Conservation (phyloP, 2,329 filamentous ascomycete genomes). For the Aspergillus pseudoterreus region DNA sequence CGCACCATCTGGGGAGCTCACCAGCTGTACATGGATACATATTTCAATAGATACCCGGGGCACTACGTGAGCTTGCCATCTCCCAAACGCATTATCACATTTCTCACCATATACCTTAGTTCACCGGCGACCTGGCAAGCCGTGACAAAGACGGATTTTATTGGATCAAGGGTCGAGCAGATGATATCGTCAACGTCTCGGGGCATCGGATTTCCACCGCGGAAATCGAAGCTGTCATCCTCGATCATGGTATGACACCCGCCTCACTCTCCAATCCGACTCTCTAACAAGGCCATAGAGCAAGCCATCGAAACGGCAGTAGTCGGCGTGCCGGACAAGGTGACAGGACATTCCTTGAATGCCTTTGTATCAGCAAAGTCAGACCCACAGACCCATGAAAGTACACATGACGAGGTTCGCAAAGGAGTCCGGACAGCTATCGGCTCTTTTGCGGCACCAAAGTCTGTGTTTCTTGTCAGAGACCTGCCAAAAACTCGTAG, state of each 20-base stretch:
- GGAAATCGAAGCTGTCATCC: slow-evolving; percentile 92
- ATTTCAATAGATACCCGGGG: slow-evolving; percentile 85
- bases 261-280: no score
- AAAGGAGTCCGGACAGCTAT: slow-evolving; percentile 65
- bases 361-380: slow-evolving; percentile 63
- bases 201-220: slow-evolving; percentile 90
- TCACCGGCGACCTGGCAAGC: slow-evolving; percentile 70
- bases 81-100: no score
- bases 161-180: slow-evolving; percentile 94
- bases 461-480: slow-evolving; percentile 80
- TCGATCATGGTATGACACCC: slow-evolving; percentile 62
- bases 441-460: slow-evolving; percentile 88
- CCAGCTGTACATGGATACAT: slow-evolving; percentile 95
- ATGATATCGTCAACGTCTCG: slow-evolving; percentile 93
- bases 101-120: slow-evolving; percentile 17
- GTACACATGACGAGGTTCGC: slow-evolving; percentile 32
- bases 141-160: slow-evolving; percentile 95
- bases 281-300: slow-evolving; percentile 12
- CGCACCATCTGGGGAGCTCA: slow-evolving; percentile 92
- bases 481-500: slow-evolving; percentile 92
- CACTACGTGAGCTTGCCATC: slow-evolving; percentile 69
- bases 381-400: no score
- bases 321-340: slow-evolving; percentile 81
- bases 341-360: slow-evolving; percentile 91
- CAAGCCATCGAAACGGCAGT: slow-evolving; percentile 80